Conservation (phyloP, 495 filamentous ascomycete genomes). For the Articulospora tetracladia region DNA sequence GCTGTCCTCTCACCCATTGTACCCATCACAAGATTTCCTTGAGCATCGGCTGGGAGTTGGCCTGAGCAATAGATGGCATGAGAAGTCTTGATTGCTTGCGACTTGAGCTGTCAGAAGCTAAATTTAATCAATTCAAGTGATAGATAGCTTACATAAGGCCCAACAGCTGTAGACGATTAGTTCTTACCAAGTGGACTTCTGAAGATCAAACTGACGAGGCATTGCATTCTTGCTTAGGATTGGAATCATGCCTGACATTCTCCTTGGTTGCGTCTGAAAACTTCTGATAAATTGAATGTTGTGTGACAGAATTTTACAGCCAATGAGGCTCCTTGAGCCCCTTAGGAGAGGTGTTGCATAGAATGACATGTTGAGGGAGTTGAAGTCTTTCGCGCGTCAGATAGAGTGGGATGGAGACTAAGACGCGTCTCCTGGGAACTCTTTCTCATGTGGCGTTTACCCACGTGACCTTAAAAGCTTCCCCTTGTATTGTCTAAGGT, state of each 20-base stretch:
- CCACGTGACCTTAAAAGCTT: too few species aligned
- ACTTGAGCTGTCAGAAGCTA: constrained; percentile 41
- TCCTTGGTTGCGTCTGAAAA: constrained; percentile 25
- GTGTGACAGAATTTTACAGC: constrained; percentile 5
- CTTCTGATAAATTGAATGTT: background rate
- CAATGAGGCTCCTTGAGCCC: constrained; percentile 13
- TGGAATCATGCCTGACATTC: constrained; percentile 40
- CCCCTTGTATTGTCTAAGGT: too few species aligned
- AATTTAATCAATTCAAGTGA: background rate
- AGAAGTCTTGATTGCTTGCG: constrained; percentile 84
- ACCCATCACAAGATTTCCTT: constrained; percentile 71
- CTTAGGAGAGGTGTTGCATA: background rate
- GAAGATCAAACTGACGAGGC: constrained; percentile 37
- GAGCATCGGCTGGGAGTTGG: constrained; percentile 78
- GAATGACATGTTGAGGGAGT: constrained; percentile 1
- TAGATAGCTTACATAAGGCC: constrained; percentile 46
- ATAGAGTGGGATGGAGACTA: background rate
- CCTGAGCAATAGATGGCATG: constrained; percentile 87
- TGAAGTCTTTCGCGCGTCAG: background rate
- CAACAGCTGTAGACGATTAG: constrained; percentile 39
- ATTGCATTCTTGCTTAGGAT: constrained; percentile 50
- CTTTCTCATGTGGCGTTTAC: background rate
- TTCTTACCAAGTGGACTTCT: background rate
- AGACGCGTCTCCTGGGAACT: background rate
- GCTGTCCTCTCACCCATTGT: constrained; percentile 73